Percentiles rank a stretch among this genome's conserved stretches.
These are phyloP conservation scores for Calocera viscosa DNA, from an alignment of 768 basidiomycete genomes.

Conservation along the genomic window DNA sequence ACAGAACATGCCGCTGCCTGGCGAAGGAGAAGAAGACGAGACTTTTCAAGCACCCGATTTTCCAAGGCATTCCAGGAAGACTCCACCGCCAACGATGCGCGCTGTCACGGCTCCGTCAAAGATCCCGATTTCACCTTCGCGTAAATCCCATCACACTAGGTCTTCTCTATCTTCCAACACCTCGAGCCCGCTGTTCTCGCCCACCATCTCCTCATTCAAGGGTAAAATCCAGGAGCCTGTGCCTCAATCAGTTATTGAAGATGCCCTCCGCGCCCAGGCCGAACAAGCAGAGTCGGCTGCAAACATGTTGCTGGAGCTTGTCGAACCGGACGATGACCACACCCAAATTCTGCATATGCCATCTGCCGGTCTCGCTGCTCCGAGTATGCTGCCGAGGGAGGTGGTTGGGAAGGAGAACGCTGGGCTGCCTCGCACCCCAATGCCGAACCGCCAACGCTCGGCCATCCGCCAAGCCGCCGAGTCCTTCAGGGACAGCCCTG, in stretches of 20 bases:
- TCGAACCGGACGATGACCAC: slow-evolving; percentile 52
- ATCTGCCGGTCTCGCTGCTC: not conserved
- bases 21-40: not conserved
- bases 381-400: not conserved
- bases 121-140: not conserved
- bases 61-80: slow-evolving; percentile 13
- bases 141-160: not conserved
- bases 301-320: slow-evolving; percentile 71
- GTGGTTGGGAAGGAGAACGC: slow-evolving; percentile 5
- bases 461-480: slow-evolving; percentile 35
- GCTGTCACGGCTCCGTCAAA: slow-evolving; percentile 7
- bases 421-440: slow-evolving; percentile 18
- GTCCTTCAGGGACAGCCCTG: slow-evolving; percentile 69
- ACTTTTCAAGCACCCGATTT: slow-evolving; percentile 24
- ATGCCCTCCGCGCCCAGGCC: slow-evolving; percentile 72
- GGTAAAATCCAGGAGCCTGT: not conserved
- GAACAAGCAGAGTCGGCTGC: slow-evolving; percentile 92
- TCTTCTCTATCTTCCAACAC: slow-evolving; percentile 8
- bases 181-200: slow-evolving; percentile 9
- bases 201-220: not conserved
- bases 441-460: slow-evolving; percentile 36
- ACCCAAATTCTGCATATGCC: not conserved
- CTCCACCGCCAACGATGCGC: slow-evolving; percentile 5
- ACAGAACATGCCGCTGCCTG: not conserved
- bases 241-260: slow-evolving; percentile 54